Evolutionary conservation across 1,284 basidiomycete species (phyloP), one percentile per base, ranked within the genome.

Genomic region (Ustilago bromivora): DNA sequence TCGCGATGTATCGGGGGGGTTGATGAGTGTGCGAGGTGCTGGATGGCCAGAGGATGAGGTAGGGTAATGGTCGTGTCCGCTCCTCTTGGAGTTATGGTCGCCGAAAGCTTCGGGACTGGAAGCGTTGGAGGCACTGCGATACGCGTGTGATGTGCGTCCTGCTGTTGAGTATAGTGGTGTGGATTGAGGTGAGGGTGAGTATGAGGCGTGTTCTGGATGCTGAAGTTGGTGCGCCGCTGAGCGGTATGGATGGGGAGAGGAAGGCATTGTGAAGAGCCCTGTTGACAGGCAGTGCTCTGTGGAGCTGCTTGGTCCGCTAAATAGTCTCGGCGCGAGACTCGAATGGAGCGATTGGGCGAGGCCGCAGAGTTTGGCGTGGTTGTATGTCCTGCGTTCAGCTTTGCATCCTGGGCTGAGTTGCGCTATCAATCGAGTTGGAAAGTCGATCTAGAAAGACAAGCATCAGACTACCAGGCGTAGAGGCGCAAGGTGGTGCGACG

Each of bases 161-260:
- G 65, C 46, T 0, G 69, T 66, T 1, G 69, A 55, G 47, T 76
- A 76, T 4, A 71, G 62, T 0, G 74, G 69, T 1, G 74, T 65
- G 4, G 74, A 65, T 31, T 69, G 35, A 3, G 74, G 68, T 31
- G 74, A 71, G 4, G 74, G 69, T 9, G 74, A 71, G 46, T 71
- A 76, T 2, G 70, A 66, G 0, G 75, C 70, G 32, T 77, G 75
- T 6, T 77, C 70, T 13, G 75, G 75, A 61, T 77, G 75, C 43
- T 77, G 75, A 15, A 77, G 75, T 61, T 77, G 75, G 40, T 77
- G 75, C n/a, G 75, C 75, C 36, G 75, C 54, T 13, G 69, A 38
- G 31, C 69, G 68, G 23, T 76, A 66, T 9, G 74, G 74, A 68
- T 76, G 74, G 1, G 74, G 69, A 15, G 69, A 76, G 12, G 74